Percentiles rank a stretch among this genome's conserved stretches.
phyloP scores from a whole-genome alignment of 768 basidiomycete species.

The Naganishia friedmannii region DNA sequence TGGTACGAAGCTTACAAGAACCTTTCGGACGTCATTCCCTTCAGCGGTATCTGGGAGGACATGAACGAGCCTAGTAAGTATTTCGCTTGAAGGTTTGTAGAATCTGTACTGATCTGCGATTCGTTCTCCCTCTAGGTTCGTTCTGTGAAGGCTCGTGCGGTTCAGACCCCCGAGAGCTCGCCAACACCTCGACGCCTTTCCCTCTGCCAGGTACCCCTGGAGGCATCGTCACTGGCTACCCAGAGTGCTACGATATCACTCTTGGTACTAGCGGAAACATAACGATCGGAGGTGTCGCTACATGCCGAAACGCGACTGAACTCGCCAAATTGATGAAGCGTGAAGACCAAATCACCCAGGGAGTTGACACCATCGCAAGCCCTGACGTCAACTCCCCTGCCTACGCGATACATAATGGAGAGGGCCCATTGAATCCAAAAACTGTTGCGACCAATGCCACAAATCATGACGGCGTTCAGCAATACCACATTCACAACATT shows the following conservation, averaged over 20 bases:
- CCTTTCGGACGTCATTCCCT: conserved; percentile 54
- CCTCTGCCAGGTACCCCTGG: conserved; percentile 62
- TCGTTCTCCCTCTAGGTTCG: conserved; percentile 43
- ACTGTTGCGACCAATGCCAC: conserved; percentile 71
- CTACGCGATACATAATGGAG: conserved; percentile 70
- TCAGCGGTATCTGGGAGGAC: conserved; percentile 64
- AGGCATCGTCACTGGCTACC: conserved; percentile 57
- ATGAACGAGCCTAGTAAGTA: conserved; percentile 26
- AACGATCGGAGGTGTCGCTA: conserved; percentile 42
- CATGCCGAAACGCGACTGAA: conserved; percentile 23
- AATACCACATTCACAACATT: conserved; percentile 37
- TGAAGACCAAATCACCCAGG: conserved; percentile 48
- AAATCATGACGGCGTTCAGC: conserved; percentile 60
- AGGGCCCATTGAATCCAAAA: conserved; percentile 61
- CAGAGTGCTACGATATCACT: conserved; percentile 68
- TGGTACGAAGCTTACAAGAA: conserved; percentile 64
- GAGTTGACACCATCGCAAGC: conserved; percentile 51
- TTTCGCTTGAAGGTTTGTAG: background rate
- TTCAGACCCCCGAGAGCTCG: conserved; percentile 52
- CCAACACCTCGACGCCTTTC: conserved; percentile 60
- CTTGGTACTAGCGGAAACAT: conserved; percentile 69
- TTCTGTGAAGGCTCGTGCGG: conserved; percentile 60
- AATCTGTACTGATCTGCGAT: conserved; percentile 37
- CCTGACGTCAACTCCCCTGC: conserved; percentile 59
- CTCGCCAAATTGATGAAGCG: conserved; percentile 52